Evolutionary conservation across 305 asterid species (phyloP), one percentile per base, ranked within the genome.

Genomic region (Fraxinus xanthoxyloides): DNA sequence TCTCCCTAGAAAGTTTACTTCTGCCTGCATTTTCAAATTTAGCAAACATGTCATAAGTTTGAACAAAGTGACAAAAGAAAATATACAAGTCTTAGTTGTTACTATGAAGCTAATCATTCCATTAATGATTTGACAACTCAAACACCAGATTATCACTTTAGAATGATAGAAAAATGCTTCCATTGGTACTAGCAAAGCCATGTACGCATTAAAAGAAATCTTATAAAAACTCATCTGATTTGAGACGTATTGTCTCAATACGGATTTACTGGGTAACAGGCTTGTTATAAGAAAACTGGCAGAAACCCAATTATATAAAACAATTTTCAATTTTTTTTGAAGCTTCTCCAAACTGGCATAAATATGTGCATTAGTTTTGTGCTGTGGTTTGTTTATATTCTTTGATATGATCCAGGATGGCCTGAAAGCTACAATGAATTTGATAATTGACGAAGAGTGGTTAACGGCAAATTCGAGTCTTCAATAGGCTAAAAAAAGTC

Each of bases 1-100:
- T 85, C 90, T 89, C 84, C 99, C 99, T 88, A 95, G 87, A 82
- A 94, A 94, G 90, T 93, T 91, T 51, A 94, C 93, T 87, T 95
- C 98, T 48, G 99, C 87, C 99, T 95, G 95, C 91, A 90, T 83
- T 86, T 83, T 72, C 82, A 82, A 77, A 79, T 86, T 32, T 77
- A 77, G 78, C 36, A 26, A 83, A 43, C 76, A 34, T n/a, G 28
- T 65, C 72, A 24, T 38, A 65, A 75, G 72, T 7, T 17, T 75
- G 24, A 79, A 9, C 8, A 69, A 28, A 70, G 74, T 51, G 61
- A 51, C 61, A 48, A 48, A 26, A 21, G 48, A 69, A 38, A 46
- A 74, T 54, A 36, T 72, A 76, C 24, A 21, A 38, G 7, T 74
- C 24, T 74, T 28, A 77, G 19, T 10, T 12, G 35, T 12, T 28